Evolutionary conservation across 345 rosid genomes (phyloP), one percentile per base, ranked within the genome.

Genomic region (Odontarrhena argentea): DNA sequence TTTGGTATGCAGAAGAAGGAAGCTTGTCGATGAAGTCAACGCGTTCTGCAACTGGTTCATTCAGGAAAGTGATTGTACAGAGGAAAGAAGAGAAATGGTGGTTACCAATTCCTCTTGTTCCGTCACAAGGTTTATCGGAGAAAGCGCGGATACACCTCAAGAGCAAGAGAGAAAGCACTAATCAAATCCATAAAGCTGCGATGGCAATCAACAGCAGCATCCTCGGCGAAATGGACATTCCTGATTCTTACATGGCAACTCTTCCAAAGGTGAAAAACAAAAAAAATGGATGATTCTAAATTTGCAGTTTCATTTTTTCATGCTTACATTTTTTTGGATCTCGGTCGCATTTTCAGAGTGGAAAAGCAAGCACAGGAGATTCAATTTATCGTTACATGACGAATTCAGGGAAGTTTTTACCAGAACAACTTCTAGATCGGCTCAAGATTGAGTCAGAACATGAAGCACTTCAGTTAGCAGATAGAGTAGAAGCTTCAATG

Each of bases 11-110:
- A 71, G 96, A 90, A 60, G 82, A 85, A 51, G 92, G 98, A 30
- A 83, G 85, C 56, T 55, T 79, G 79, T 82, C 95, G 0, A 76
- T 87, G 7, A 89, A 82, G 42, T 86, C 94, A 10, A 70, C 81
- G 1, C 80, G 70, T 38, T 80, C 90, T 3, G 63, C 68, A 30
- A 40, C 67, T 7, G 92, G 83, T 38, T 90, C 97, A 1, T 90
- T 86, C 53, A 80, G 91, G 7, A 85, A 84, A 75, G 82, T 83
- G 10, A 62, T 84, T 65, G 78, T 85, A 35, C 88, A 85, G 66
- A 78, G 89, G 38, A 83, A 82, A 62, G 97, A 91, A 38, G 97
- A 94, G 76, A 91, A 88, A 76, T 91, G 99, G 99, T 91, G 97
- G 96, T 65, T 91, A 58, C 97, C 97, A 0, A 74, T 91, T 40